Percentiles rank a stretch among this genome's conserved stretches.
Evolutionary conservation across 495 filamentous ascomycete species (phyloP).

Genomic region (Aspergillus homomorphus): DNA sequence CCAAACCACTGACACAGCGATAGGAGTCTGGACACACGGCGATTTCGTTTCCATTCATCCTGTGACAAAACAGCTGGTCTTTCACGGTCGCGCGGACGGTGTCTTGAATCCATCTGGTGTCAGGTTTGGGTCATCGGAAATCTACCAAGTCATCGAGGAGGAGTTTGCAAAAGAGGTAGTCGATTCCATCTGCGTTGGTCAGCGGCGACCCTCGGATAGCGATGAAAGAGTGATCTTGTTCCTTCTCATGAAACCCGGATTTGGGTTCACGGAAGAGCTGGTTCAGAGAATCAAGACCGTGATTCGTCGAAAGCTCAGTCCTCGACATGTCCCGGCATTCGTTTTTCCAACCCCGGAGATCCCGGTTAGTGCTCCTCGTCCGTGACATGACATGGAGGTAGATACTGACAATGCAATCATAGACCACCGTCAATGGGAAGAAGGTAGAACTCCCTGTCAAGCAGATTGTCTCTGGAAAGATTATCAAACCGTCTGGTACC

Average conservation of each 20-base stretch:
- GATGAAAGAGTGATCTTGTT: constrained; percentile 79
- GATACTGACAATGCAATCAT: constrained; percentile 7
- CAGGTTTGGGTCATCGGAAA: constrained; percentile 74
- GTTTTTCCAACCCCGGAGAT: constrained; percentile 79
- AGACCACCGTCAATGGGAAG: constrained; percentile 81
- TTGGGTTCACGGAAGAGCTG: constrained; percentile 51
- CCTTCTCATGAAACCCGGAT: constrained; percentile 62
- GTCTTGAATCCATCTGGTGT: constrained; percentile 77
- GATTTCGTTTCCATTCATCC: constrained; percentile 75
- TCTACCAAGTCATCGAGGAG: constrained; percentile 70
- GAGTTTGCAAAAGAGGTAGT: constrained; percentile 57
- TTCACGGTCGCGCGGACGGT: constrained; percentile 74
- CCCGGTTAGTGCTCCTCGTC: constrained; percentile 54
- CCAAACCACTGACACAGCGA: too few species aligned
- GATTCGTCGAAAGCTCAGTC: constrained; percentile 61
- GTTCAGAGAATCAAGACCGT: constrained; percentile 58
- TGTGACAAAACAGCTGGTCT: constrained; percentile 57
- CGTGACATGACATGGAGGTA: neutral
- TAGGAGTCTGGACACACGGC: constrained; percentile 74
- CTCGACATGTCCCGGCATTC: constrained; percentile 72
- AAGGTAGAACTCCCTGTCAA: constrained; percentile 86
- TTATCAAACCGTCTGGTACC: constrained; percentile 72
- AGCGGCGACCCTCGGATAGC: constrained; percentile 60
- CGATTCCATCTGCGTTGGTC: constrained; percentile 74
- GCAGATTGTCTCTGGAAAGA: constrained; percentile 74